These are phyloP conservation scores for Prillingera fragicola DNA, from an alignment of 1,284 basidiomycete genomes.

Conservation along the genomic window DNA sequence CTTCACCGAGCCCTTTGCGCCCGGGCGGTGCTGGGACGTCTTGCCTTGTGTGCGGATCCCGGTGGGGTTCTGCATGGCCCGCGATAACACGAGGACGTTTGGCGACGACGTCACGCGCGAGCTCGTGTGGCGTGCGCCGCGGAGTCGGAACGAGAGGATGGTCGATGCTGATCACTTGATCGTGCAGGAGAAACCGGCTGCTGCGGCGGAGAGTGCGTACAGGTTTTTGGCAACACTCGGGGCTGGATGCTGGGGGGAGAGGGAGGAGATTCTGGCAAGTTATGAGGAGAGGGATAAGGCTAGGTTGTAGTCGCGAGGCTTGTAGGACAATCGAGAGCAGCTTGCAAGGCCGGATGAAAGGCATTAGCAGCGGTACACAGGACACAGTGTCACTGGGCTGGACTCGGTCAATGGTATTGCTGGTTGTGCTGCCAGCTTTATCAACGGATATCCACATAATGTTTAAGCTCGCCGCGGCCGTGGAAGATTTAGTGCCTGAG, in stretches of 20 bases:
- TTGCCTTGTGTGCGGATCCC: slow-evolving; percentile 24
- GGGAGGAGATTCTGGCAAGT: slow-evolving; percentile 1
- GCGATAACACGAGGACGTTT: slow-evolving; percentile 22
- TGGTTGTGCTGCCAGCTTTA: too few species aligned
- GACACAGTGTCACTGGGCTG: too few species aligned
- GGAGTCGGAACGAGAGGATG: slow-evolving; percentile 27
- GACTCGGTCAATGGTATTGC: too few species aligned
- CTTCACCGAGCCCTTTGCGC: slow-evolving; percentile 22
- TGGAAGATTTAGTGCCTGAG: too few species aligned
- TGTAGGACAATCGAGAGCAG: too few species aligned
- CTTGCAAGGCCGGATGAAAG: too few species aligned
- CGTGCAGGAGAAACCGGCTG: slow-evolving; percentile 36
- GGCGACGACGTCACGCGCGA: slow-evolving; percentile 16
- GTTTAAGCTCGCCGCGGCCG: too few species aligned
- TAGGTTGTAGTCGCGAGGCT: slow-evolving; percentile 5
- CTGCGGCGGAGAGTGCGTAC: slow-evolving; percentile 25
- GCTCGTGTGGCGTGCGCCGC: slow-evolving; percentile 32
- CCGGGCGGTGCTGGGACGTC: slow-evolving; percentile 30
- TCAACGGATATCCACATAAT: too few species aligned
- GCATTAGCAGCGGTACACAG: too few species aligned
- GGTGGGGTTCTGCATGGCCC: slow-evolving; percentile 29
- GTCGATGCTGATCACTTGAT: slow-evolving; percentile 32
- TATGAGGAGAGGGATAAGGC: slow-evolving; percentile 2
- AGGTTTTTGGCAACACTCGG: slow-evolving; percentile 25
- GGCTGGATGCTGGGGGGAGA: slow-evolving; percentile 3